Base-by-base conservation (phyloP, 2,329 filamentous ascomycete species). In the Fusarium palustre region DNA sequence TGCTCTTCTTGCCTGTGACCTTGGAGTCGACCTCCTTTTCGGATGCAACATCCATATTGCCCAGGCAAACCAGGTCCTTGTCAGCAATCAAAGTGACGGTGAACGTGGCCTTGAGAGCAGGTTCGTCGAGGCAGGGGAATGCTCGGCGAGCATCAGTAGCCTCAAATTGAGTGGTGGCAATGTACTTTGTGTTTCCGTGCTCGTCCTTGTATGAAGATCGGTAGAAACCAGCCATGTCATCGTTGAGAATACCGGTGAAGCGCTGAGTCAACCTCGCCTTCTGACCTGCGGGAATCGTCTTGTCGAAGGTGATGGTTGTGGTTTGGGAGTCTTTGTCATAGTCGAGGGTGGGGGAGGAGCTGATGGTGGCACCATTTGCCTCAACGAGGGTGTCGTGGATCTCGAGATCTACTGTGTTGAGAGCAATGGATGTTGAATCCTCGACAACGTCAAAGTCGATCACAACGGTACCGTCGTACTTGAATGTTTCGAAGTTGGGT, bases 221-320 rank as follows among this genome's bases (percentile, higher is more conserved):
- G 82, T 98, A 98, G 87, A 98, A 98, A 48, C 95, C 95, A 49
- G 94, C 94, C 93, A 98, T 97, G 82, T 96, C 95, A 79, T 97
- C 92, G 80, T 97, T 97, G 75, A 97, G 83, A 43, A 85, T 86
- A 41, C 94, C 94, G 12, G 88, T 90, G 81, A 97, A 97, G 45
- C 79, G 78, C 60, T 86, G 81, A 36, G 79, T 79, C 55, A 73
- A 88, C 88, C 75, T 90, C 22, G 92, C 92, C 84, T 94, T 94
- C 75, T 87, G 86, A 25, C 92, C 93, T 67, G 91, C 91, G 24
- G 88, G 80, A 65, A 98, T 84, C 47, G 85, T 86, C 77, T 94
- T 86, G 70, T 90, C 86, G 76, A 98, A 94, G 71, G 88, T 88
- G 78, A 97, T 86, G 75, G 90, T 97, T 65, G 92, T 94, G 30